Conservation (phyloP, 768 basidiomycete genomes). For the Dacryopinax spathularia region DNA sequence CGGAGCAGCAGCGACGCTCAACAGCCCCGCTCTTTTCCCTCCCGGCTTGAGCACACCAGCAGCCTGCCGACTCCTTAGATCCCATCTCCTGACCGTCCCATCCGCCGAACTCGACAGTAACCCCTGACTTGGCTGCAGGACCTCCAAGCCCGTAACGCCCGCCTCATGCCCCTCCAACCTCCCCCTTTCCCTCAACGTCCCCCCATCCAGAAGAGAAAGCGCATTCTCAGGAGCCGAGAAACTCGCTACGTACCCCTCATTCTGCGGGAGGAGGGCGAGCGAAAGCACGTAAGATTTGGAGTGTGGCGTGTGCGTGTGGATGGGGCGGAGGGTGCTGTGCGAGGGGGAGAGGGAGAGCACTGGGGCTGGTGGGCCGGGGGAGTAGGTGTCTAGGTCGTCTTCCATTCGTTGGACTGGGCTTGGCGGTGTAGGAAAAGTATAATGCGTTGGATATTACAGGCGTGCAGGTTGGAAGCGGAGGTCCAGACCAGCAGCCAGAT, state of each 20-base stretch:
- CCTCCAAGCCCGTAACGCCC: background rate
- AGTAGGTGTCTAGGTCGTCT: background rate
- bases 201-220: background rate
- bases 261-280: background rate
- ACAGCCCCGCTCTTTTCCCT: background rate
- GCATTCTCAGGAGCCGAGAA: background rate
- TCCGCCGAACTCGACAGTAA: background rate
- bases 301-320: background rate
- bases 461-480: too few species aligned
- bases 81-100: background rate
- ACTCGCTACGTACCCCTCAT: background rate
- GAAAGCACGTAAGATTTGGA: background rate
- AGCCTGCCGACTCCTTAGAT: background rate
- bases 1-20: conserved; percentile 39
- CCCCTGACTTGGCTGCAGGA: background rate
- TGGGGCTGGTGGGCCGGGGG: background rate
- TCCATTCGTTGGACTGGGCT: background rate
- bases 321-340: background rate
- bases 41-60: background rate
- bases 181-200: background rate
- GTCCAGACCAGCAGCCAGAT: too few species aligned
- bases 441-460: too few species aligned
- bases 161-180: background rate
- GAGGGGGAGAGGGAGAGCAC: background rate
- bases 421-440: background rate